phyloP scores from a whole-genome alignment of 2,329 filamentous ascomycete genomes.

The Pezicula neosporulosa region DNA sequence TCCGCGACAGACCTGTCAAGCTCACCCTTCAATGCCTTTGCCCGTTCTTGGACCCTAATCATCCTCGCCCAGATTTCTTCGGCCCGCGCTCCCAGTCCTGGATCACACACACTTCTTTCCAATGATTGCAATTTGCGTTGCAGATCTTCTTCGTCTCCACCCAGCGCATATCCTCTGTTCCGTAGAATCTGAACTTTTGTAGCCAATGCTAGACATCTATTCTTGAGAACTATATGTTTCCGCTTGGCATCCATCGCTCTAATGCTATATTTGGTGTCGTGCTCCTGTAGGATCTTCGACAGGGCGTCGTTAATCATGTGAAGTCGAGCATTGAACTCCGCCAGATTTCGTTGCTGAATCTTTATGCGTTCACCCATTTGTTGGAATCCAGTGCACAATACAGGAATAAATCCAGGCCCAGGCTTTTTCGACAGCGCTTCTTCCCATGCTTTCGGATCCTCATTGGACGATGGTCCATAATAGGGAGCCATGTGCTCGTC shows the following conservation, averaged over 20 bases:
- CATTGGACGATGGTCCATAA: constrained; percentile 65
- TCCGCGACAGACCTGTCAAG: constrained; percentile 62
- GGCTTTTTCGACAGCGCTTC: constrained; percentile 79
- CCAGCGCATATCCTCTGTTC: constrained; percentile 78
- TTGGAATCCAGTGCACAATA: constrained; percentile 70
- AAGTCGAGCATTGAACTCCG: constrained; percentile 66
- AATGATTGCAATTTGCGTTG: constrained; percentile 67
- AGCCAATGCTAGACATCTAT: constrained; percentile 70
- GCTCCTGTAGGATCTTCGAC: constrained; percentile 67
- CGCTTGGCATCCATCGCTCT: constrained; percentile 69
- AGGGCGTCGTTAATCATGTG: constrained; percentile 78
- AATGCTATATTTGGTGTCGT: constrained; percentile 74
- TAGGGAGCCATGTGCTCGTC: constrained; percentile 72
- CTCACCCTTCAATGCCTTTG: constrained; percentile 69
- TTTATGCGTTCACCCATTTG: constrained; percentile 69
- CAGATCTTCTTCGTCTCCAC: constrained; percentile 74
- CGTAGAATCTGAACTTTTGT: constrained; percentile 77
- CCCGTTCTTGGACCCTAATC: constrained; percentile 70
- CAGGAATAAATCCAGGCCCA: constrained; percentile 71
- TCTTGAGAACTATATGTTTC: constrained; percentile 68
- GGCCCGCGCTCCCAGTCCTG: constrained; percentile 69
- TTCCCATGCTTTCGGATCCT: constrained; percentile 79
- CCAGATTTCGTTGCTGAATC: constrained; percentile 66
- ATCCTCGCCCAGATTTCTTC: constrained; percentile 85
- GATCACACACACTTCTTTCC: constrained; percentile 69